Conservation (phyloP, 495 filamentous ascomycete species). For the Trichoderma asperelloides region DNA sequence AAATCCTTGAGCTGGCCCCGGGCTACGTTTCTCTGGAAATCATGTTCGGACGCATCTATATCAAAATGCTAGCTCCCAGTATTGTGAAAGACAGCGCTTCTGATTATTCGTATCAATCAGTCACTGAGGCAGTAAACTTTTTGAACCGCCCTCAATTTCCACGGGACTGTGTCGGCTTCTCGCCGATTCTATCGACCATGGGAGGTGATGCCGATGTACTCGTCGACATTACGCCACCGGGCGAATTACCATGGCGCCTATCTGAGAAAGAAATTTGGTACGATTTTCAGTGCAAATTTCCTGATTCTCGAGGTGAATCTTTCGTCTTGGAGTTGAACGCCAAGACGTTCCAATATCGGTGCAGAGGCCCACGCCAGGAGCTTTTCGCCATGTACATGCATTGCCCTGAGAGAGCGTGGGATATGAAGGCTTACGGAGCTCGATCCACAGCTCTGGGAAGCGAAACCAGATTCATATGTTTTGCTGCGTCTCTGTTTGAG, state of each 20-base stretch:
- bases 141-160: background rate
- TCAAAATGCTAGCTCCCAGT: background rate
- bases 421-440: conserved; percentile 2
- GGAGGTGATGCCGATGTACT: background rate
- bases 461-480: background rate
- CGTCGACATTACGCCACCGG: background rate
- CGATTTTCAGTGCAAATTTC: background rate
- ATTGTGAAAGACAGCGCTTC: background rate
- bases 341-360: background rate
- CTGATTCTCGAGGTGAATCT: background rate
- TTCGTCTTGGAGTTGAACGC: background rate
- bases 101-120: background rate
- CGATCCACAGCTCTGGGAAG: background rate
- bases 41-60: background rate
- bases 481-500: background rate
- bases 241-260: background rate
- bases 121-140: background rate
- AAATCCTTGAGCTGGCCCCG: background rate
- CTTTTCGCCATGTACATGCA: background rate
- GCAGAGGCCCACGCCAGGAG: background rate
- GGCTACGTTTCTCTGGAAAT: background rate
- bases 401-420: conserved; percentile 6
- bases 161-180: background rate
- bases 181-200: background rate
- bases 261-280: background rate